phyloP scores from a whole-genome alignment of 129 eudicot genomes.

The Tanacetum coccineum region DNA sequence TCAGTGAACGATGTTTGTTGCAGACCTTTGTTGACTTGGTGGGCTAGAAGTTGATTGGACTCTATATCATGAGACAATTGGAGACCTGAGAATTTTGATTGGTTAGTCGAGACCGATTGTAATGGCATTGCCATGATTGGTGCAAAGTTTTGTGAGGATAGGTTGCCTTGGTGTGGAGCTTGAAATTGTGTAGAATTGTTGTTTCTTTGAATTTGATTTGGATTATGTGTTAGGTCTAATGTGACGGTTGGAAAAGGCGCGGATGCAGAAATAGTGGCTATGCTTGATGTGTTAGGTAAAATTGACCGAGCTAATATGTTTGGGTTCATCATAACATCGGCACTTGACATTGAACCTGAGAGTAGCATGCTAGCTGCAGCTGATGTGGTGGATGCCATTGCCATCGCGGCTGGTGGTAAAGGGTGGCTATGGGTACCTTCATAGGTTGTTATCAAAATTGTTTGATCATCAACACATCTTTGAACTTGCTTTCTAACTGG shows the following conservation, averaged over 20 bases:
- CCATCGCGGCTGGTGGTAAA: constrained; percentile 82
- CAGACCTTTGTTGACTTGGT: constrained; percentile 27
- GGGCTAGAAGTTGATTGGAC: constrained; percentile 19
- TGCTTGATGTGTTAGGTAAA: constrained; percentile 60
- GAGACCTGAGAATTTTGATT: constrained; percentile 68
- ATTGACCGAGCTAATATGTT: constrained; percentile 68
- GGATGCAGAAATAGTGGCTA: constrained; percentile 89
- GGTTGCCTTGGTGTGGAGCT: constrained; percentile 25
- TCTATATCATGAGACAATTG: constrained; percentile 44
- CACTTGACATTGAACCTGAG: constrained; percentile 88
- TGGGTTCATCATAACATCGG: constrained; percentile 65
- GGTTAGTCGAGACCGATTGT: constrained; percentile 36
- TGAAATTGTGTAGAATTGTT: constrained; percentile 35
- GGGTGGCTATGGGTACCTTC: constrained; percentile 97
- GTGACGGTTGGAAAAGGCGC: constrained; percentile 94
- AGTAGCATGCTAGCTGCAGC: constrained; percentile 90
- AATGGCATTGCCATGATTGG: constrained; percentile 21
- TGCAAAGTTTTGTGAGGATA: constrained; percentile 10
- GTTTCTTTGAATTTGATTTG: constrained; percentile 57
- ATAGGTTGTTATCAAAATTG: constrained; percentile 72
- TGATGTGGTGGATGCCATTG: constrained; percentile 90
- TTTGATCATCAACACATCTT: constrained; percentile 86
- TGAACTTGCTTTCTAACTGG: constrained; percentile 91
- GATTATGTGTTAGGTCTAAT: constrained; percentile 69
- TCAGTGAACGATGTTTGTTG: constrained; percentile 46